These are phyloP conservation scores for Globomyces pollinis-pini DNA, from an alignment of 192 early-diverging fungal species.

Conservation along the genomic window DNA sequence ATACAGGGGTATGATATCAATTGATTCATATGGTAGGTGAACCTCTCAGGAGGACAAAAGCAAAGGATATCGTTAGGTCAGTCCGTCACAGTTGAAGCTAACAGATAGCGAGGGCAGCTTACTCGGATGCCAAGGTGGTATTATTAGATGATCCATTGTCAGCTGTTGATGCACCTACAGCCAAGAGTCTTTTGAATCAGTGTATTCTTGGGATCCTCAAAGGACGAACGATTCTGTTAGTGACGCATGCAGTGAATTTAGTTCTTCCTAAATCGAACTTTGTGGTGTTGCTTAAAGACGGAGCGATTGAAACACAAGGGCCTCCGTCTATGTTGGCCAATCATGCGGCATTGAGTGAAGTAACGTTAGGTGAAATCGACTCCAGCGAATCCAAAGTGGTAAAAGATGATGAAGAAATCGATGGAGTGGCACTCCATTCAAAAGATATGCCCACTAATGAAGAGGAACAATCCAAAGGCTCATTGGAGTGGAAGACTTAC, in stretches of 20 bases:
- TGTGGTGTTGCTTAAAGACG: constrained; percentile 33
- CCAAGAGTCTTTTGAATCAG: constrained; percentile 68
- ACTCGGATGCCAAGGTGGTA: constrained; percentile 59
- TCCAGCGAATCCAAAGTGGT: not conserved
- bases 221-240: constrained; percentile 77
- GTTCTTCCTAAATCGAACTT: constrained; percentile 40
- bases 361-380: not conserved
- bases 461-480: constrained; percentile 7
- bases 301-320: constrained; percentile 11
- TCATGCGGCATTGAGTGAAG: too few species aligned
- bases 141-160: constrained; percentile 81
- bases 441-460: constrained; percentile 12
- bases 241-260: constrained; percentile 63
- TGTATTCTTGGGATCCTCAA: constrained; percentile 72
- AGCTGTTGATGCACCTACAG: constrained; percentile 94
- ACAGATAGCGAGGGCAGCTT: constrained; percentile 70
- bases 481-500: constrained; percentile 5
- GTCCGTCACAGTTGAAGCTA: too few species aligned
- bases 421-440: constrained; percentile 27
- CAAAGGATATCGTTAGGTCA: too few species aligned
- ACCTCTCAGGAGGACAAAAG: too few species aligned
- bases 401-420: constrained; percentile 25
- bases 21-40: too few species aligned
- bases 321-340: not conserved
- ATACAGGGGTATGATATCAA: too few species aligned